Evolutionary conservation across 1,284 basidiomycete species (phyloP).

Genomic region (Apiotrichum gracile): DNA sequence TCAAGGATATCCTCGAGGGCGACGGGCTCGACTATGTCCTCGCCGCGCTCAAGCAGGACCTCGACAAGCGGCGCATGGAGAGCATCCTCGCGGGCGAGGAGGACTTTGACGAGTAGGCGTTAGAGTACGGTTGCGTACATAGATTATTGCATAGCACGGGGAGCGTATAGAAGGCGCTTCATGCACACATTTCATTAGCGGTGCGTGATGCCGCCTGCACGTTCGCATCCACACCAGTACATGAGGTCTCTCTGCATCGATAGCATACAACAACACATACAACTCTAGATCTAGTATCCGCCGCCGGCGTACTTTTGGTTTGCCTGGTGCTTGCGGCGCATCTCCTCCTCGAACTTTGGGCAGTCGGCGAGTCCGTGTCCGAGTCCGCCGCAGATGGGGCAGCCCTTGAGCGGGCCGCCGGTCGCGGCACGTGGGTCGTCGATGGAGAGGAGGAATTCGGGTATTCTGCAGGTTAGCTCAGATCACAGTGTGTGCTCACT

Average conservation of each 20-base stretch:
- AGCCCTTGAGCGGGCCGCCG: conserved; percentile 72
- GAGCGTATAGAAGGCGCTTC: background rate
- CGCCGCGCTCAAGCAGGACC: conserved; percentile 59
- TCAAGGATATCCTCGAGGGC: conserved; percentile 70
- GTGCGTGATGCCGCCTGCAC: background rate
- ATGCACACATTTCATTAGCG: background rate
- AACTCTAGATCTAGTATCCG: conserved; percentile 49
- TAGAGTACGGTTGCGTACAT: background rate
- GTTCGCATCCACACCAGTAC: too few species aligned
- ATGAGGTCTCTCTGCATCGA: background rate
- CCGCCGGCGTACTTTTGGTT: conserved; percentile 54
- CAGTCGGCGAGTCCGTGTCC: conserved; percentile 91
- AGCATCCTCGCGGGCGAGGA: conserved; percentile 55
- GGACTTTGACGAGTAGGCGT: conserved; percentile 37
- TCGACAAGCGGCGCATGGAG: conserved; percentile 63
- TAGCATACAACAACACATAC: background rate
- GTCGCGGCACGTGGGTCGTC: conserved; percentile 83
- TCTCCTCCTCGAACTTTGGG: conserved; percentile 91
- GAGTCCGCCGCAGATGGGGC: conserved; percentile 93
- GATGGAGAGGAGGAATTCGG: conserved; percentile 85
- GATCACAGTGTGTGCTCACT: conserved; percentile 50
- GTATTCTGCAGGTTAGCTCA: conserved; percentile 59
- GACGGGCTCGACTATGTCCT: conserved; percentile 58
- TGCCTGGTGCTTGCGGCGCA: conserved; percentile 57
- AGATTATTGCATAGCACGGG: background rate